Conservation (phyloP, 1,284 basidiomycete genomes). For the Pascua guehoae region DNA sequence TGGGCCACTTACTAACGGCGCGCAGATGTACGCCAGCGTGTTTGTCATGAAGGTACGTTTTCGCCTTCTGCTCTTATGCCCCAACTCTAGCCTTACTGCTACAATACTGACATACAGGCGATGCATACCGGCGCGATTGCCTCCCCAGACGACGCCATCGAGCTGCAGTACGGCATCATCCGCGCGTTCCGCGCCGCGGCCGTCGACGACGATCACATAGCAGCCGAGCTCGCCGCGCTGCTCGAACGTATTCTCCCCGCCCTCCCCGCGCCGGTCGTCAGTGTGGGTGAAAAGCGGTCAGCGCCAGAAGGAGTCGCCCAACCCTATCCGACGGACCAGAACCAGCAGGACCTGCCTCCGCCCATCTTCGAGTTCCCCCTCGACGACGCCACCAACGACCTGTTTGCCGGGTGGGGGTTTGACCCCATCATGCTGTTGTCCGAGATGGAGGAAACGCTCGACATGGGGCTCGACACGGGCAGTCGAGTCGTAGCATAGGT, state of each 20-base stretch:
- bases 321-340: not conserved
- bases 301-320: not conserved
- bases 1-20: not conserved
- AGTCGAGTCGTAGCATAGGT: no score
- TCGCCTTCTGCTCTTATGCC: not conserved
- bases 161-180: slow-evolving; percentile 6
- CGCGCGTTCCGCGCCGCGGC: slow-evolving; percentile 3
- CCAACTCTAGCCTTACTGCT: no score
- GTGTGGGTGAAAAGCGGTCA: not conserved
- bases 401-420: slow-evolving; percentile 12
- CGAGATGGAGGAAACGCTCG: slow-evolving; percentile 2
- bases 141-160: slow-evolving; percentile 1
- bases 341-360: not conserved
- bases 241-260: slow-evolving; percentile 4
- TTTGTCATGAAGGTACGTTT: slow-evolving; percentile 9
- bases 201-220: slow-evolving; percentile 10
- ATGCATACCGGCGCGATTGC: slow-evolving; percentile 5
- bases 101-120: not conserved
- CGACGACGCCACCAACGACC: not conserved
- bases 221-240: slow-evolving; percentile 4
- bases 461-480: no score
- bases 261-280: not conserved
- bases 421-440: slow-evolving; percentile 9
- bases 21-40: slow-evolving; percentile 11
- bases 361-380: not conserved